Conservation (phyloP, 2,329 filamentous ascomycete species). For the Colletotrichum truncatum region DNA sequence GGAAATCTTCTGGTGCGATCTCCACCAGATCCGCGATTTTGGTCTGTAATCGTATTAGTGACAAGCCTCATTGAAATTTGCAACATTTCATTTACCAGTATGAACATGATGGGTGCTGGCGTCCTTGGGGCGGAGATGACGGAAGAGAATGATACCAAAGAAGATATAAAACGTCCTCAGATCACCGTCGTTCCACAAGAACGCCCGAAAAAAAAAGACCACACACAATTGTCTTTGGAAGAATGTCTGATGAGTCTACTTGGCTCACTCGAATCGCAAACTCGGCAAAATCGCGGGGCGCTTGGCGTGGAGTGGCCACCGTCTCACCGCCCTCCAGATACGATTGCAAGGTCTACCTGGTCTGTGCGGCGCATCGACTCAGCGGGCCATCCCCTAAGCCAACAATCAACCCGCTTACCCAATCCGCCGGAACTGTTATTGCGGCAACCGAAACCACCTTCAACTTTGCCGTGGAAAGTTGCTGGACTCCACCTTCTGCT, state of each 20-base stretch:
- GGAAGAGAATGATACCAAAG: neutral
- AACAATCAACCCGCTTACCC: neutral
- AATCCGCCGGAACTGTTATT: slow-evolving; percentile 24
- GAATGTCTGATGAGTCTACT: neutral
- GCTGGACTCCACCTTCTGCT: slow-evolving; percentile 15
- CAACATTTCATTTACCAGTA: slow-evolving; percentile 50
- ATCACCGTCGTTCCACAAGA: neutral
- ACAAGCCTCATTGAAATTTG: neutral
- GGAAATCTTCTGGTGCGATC: slow-evolving; percentile 88
- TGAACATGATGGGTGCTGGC: slow-evolving; percentile 53
- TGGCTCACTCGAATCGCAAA: neutral
- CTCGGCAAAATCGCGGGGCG: slow-evolving; percentile 26
- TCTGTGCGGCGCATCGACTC: neutral
- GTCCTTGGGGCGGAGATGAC: neutral
- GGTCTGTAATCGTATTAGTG: slow-evolving; percentile 64
- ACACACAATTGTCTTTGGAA: neutral
- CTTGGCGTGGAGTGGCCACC: neutral
- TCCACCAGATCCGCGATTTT: slow-evolving; percentile 95
- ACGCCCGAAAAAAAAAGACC: neutral
- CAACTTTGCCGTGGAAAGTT: slow-evolving; percentile 13
- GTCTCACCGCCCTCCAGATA: slow-evolving; percentile 18
- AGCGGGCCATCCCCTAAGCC: neutral
- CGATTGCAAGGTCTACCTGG: neutral
- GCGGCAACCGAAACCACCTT: slow-evolving; percentile 11
- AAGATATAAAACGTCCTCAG: neutral